phyloP scores from a whole-genome alignment of 805 yeast genomes.

The Saccharomycopsis fermentans region DNA sequence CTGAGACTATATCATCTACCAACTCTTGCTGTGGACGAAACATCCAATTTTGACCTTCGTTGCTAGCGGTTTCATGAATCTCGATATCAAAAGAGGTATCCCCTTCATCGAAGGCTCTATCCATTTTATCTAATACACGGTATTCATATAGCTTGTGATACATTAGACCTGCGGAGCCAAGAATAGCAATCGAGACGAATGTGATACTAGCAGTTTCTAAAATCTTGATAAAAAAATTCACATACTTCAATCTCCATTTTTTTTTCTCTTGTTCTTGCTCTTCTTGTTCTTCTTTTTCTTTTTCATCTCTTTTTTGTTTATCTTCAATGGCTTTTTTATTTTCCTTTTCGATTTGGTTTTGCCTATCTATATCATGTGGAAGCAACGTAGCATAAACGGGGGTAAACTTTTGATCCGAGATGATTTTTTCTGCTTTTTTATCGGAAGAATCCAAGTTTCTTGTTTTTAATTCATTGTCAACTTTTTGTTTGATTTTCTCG shows the following conservation, averaged over 20 bases:
- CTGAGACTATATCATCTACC: slow-evolving; percentile 55
- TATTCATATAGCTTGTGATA: slow-evolving; percentile 54
- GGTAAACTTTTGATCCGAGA: neutral
- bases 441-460: neutral
- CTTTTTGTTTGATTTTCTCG: slow-evolving; percentile 1
- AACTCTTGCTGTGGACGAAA: slow-evolving; percentile 56
- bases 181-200: slow-evolving; percentile 52
- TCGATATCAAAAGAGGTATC: slow-evolving; percentile 55
- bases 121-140: slow-evolving; percentile 57
- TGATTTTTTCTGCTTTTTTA: neutral
- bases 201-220: slow-evolving; percentile 65
- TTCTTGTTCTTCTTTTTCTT: neutral
- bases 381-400: neutral
- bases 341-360: neutral
- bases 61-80: slow-evolving; percentile 36
- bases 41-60: slow-evolving; percentile 45
- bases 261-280: slow-evolving; percentile 4
- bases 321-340: neutral
- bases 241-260: neutral
- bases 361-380: neutral
- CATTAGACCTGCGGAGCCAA: slow-evolving; percentile 62
- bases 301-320: neutral
- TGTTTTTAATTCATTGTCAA: neutral
- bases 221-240: slow-evolving; percentile 29
- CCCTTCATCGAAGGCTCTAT: slow-evolving; percentile 53